Conservation (phyloP, 2,329 filamentous ascomycete genomes). For the Fusarium hainanense region DNA sequence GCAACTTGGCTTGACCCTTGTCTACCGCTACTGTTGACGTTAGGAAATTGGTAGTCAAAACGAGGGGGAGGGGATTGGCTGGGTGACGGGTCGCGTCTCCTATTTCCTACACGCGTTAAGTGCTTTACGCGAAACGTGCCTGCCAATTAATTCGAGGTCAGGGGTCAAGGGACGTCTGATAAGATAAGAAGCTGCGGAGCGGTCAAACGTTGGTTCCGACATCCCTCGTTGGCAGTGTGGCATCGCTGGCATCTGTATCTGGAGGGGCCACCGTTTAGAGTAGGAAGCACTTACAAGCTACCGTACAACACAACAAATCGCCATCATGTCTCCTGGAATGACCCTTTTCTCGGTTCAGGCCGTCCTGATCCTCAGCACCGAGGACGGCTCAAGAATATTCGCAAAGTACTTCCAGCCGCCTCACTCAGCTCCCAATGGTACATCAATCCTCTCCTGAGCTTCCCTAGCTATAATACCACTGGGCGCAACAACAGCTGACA, state of each 20-base stretch:
- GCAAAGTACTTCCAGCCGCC: conserved; percentile 87
- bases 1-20: conserved; percentile 26
- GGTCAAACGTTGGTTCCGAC: conserved; percentile 50
- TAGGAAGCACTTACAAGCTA: conserved; percentile 34
- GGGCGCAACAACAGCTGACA: conserved; percentile 45
- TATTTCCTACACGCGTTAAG: conserved; percentile 54
- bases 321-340: conserved; percentile 76
- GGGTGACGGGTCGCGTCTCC: conserved; percentile 43
- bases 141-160: conserved; percentile 3
- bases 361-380: conserved; percentile 81
- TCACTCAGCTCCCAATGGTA: conserved; percentile 60
- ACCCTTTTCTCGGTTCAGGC: conserved; percentile 82
- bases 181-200: conserved; percentile 31
- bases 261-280: conserved; percentile 46
- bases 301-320: conserved; percentile 30
- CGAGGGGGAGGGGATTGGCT: conserved; percentile 45
- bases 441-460: conserved; percentile 35
- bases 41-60: conserved; percentile 39
- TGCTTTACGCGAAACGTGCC: conserved; percentile 47
- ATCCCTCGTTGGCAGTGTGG: conserved; percentile 35
- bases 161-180: background rate
- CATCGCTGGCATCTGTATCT: conserved; percentile 47
- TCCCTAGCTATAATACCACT: conserved; percentile 25
- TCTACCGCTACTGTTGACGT: conserved; percentile 37
- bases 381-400: conserved; percentile 92